Evolutionary conservation across 139 green algal genomes (phyloP), one percentile per base, ranked within the genome.

Genomic region (Picochlorum sp.): DNA sequence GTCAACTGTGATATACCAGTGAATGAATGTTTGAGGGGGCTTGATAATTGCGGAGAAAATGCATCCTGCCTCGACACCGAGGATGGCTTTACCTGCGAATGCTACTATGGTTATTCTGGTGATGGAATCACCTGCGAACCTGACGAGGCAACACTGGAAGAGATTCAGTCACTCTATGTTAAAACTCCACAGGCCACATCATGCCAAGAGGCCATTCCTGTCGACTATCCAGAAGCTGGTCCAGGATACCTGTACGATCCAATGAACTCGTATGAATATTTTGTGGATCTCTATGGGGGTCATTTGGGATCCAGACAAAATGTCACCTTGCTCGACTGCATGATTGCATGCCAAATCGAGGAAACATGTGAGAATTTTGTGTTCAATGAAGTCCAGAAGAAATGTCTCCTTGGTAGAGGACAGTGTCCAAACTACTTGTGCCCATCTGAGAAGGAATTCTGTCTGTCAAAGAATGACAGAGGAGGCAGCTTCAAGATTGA

Each of bases 11-110:
- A 69, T 30, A 50, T 82, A 13, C 64, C 80, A 49, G 77, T 87
- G 63, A 80, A 87, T 65, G 80, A 87, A 34, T 87, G 80, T 50
- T 65, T 86, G 18, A 57, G 80, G 20, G 69, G 61, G 15, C 79
- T 69, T 13, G 68, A 70, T n/a, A 26, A n/a, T 9, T 87, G 80
- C 58, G 66, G 65, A 23, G 7, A 54, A 2, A 68, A 80, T 34
- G 79, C 79, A 32, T 71, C 68, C 44, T 87, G 80, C 62, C 57
- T 81, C 20, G 77, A 87, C 71, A 80, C 58, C 20, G 30, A 65
- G 2, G 74, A 62, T 2, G 69, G 61, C 41, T 85, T 69, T 65
- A 52, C 20, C 26, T 87, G 80, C 69, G 28, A 46, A n/a, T 87
- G 80, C 66, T 62, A 69, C 59, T 69, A 26, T 34, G 79, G 79